Conservation (phyloP, 495 filamentous ascomycete species). For the Thermochaetoides thermophila region DNA sequence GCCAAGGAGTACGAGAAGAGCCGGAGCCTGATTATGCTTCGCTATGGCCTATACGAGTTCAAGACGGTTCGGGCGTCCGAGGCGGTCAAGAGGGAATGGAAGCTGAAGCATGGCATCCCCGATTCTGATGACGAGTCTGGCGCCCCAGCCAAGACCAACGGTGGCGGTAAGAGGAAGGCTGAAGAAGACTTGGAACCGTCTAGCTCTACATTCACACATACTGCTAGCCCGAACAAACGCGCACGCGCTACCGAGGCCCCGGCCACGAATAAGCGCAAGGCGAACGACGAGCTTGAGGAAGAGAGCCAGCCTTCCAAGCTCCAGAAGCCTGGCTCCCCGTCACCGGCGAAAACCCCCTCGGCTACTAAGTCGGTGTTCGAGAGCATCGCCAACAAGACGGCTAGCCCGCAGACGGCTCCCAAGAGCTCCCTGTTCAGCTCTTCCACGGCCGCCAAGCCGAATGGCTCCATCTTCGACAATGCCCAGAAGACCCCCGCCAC, state of each 20-base stretch:
- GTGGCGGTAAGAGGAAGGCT: conserved; percentile 30
- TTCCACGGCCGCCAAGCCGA: conserved; percentile 4
- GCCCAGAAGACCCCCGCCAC: conserved; percentile 9
- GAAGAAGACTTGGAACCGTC: conserved; percentile 25
- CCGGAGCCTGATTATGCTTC: conserved; percentile 36
- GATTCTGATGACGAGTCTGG: conserved; percentile 21
- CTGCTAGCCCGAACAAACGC: conserved; percentile 29
- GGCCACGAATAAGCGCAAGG: conserved; percentile 30
- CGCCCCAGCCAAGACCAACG: conserved; percentile 6
- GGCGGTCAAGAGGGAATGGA: conserved; percentile 34
- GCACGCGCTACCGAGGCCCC: conserved; percentile 18
- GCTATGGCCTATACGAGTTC: conserved; percentile 38
- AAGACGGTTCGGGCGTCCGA: conserved; percentile 35
- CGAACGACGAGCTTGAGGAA: conserved; percentile 23
- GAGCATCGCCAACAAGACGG: conserved; percentile 26
- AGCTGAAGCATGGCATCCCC: conserved; percentile 28
- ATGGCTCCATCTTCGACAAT: conserved; percentile 15
- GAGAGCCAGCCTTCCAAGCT: conserved; percentile 45
- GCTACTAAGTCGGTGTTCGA: conserved; percentile 32
- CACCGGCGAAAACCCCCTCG: conserved; percentile 26
- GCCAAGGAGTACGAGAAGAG: conserved; percentile 41
- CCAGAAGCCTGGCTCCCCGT: conserved; percentile 33
- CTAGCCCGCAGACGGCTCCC: conserved; percentile 11
- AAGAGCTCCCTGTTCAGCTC: conserved; percentile 19
- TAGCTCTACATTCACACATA: conserved; percentile 18